These are phyloP conservation scores for Botrytis medusae DNA, from an alignment of 2,329 filamentous ascomycete species.

Conservation along the genomic window DNA sequence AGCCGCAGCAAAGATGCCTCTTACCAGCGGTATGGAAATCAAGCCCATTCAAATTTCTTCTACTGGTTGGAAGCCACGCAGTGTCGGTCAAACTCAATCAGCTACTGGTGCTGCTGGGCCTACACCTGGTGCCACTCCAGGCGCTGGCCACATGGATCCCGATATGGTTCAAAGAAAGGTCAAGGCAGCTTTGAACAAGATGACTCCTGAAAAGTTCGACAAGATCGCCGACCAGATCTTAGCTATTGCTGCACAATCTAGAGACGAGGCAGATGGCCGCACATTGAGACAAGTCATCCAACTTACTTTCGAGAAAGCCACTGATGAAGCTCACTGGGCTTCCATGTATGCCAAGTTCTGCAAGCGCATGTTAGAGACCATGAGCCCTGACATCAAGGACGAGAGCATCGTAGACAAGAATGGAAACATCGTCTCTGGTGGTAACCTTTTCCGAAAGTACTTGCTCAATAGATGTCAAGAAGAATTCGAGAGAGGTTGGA, in stretches of 20 bases:
- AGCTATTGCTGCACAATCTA: constrained; percentile 88
- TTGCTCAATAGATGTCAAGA: constrained; percentile 97
- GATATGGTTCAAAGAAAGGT: constrained; percentile 98
- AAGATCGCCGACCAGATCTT: constrained; percentile 93
- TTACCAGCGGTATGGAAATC: constrained; percentile 79
- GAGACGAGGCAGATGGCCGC: constrained; percentile 90
- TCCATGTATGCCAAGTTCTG: constrained; percentile 99
- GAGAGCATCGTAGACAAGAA: constrained; percentile 91
- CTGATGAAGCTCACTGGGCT: constrained; percentile 97
- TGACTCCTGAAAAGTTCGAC: constrained; percentile 99
- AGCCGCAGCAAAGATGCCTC: constrained; percentile 83
- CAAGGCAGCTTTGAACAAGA: constrained; percentile 98
- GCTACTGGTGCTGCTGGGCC: constrained; percentile 44
- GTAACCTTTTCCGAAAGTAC: constrained; percentile 96
- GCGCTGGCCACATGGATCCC: constrained; percentile 69
- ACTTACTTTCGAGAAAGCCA: constrained; percentile 98
- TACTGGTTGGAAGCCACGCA: constrained; percentile 88
- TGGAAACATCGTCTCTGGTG: constrained; percentile 84
- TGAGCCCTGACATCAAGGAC: constrained; percentile 93
- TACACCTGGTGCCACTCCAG: constrained; percentile 48
- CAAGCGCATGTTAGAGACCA: constrained; percentile 92
- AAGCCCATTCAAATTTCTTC: constrained; percentile 72
- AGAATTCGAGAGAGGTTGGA: constrained; percentile 98
- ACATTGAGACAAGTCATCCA: constrained; percentile 97
- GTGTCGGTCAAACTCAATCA: constrained; percentile 51